phyloP scores from a whole-genome alignment of 441 rosid genomes.

The Populus trichocarpa region DNA sequence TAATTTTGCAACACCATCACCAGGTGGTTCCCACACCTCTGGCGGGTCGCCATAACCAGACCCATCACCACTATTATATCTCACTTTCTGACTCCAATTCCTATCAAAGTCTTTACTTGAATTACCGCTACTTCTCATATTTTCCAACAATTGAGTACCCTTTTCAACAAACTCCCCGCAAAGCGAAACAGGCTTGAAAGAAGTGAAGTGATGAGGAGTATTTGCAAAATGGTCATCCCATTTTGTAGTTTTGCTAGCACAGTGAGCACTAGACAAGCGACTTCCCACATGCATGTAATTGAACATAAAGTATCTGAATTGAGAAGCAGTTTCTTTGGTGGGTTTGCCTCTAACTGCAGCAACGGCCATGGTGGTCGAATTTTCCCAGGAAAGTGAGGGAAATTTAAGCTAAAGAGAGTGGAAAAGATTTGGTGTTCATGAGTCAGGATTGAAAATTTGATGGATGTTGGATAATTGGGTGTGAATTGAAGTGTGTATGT shows the following conservation, averaged over 20 bases:
- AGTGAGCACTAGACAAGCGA: constrained; percentile 26
- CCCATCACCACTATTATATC: constrained; percentile 19
- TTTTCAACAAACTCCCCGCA: constrained; percentile 48
- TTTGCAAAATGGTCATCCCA: constrained; percentile 44
- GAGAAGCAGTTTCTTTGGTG: constrained; percentile 55
- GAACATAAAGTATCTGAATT: constrained; percentile 55
- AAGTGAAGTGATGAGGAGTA: constrained; percentile 41
- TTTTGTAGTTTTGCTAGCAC: constrained; percentile 40
- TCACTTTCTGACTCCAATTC: constrained; percentile 24
- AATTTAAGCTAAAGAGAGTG: not conserved
- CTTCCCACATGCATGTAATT: constrained; percentile 58
- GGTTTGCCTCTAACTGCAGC: constrained; percentile 67
- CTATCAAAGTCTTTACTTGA: constrained; percentile 27
- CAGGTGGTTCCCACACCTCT: constrained; percentile 98
- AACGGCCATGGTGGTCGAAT: constrained; percentile 54
- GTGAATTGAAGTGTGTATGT: constrained; percentile 23
- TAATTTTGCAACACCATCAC: constrained; percentile 64
- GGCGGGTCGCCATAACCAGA: constrained; percentile 87
- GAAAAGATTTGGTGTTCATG: not conserved
- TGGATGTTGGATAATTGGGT: constrained; percentile 17
- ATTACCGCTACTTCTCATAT: not conserved
- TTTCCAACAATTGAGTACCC: constrained; percentile 36
- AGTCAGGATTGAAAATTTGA: constrained; percentile 9
- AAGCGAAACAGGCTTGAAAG: constrained; percentile 54
- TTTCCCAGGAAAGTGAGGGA: constrained; percentile 16